phyloP scores from a whole-genome alignment of 148 eudicot genomes.

The Polygonum aviculare region DNA sequence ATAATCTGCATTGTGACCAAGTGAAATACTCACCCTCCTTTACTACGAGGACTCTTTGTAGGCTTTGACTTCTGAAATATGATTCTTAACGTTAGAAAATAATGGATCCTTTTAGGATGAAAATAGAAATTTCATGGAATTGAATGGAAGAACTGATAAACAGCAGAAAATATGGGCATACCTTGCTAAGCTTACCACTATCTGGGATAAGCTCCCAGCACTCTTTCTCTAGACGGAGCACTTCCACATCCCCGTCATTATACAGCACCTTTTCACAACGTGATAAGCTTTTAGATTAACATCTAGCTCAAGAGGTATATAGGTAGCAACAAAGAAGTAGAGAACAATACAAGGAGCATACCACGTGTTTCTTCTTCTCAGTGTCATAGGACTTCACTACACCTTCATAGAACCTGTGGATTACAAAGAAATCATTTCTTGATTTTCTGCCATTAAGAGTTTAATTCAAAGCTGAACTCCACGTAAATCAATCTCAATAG shows the following conservation, averaged over 20 bases:
- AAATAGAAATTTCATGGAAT: background rate
- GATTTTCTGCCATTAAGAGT: background rate
- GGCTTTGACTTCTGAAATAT: conserved; percentile 40
- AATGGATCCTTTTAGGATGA: conserved; percentile 17
- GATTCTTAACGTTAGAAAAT: conserved; percentile 19
- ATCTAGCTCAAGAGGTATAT: background rate
- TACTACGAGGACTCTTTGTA: conserved; percentile 32
- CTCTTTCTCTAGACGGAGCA: conserved; percentile 70
- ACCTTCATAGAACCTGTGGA: conserved; percentile 77
- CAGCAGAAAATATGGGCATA: conserved; percentile 13
- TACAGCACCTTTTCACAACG: conserved; percentile 28
- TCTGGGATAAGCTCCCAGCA: conserved; percentile 65
- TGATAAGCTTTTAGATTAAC: background rate
- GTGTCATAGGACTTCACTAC: conserved; percentile 87
- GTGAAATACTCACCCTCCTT: conserved; percentile 48
- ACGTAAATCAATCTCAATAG: background rate
- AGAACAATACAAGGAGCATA: conserved; percentile 14
- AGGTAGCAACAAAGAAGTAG: background rate
- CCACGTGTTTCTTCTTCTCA: conserved; percentile 80
- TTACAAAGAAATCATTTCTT: background rate
- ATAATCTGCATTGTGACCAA: conserved; percentile 27
- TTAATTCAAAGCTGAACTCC: background rate
- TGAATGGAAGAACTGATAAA: background rate
- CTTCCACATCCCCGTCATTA: conserved; percentile 91
- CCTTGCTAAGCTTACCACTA: conserved; percentile 37